phyloP scores from a whole-genome alignment of 2,329 filamentous ascomycete species.

The Aspergillus sp. region DNA sequence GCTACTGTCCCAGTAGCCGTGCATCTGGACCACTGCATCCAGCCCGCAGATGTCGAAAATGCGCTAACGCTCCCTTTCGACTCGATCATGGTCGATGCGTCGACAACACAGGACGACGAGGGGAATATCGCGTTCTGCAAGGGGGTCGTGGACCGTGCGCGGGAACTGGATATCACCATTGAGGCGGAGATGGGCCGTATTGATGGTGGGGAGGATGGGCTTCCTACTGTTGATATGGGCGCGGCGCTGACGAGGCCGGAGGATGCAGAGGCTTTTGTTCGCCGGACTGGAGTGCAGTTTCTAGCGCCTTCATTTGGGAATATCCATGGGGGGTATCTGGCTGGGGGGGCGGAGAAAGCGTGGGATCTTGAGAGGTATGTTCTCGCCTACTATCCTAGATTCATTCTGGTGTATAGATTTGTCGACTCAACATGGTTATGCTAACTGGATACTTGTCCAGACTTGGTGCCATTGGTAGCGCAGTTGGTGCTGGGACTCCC shows the following conservation, averaged over 20 bases:
- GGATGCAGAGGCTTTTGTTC: slow-evolving; percentile 68
- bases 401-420: no score
- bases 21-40: slow-evolving; percentile 67
- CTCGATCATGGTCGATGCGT: slow-evolving; percentile 75
- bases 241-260: slow-evolving; percentile 67
- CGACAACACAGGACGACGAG: slow-evolving; percentile 63
- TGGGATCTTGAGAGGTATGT: slow-evolving; percentile 21
- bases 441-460: background rate
- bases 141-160: slow-evolving; percentile 49
- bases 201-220: slow-evolving; percentile 72
- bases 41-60: slow-evolving; percentile 55
- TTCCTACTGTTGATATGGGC: slow-evolving; percentile 65
- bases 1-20: slow-evolving; percentile 62
- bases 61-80: slow-evolving; percentile 65
- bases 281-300: slow-evolving; percentile 68
- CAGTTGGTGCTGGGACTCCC: slow-evolving; percentile 14
- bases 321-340: slow-evolving; percentile 31
- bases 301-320: slow-evolving; percentile 60
- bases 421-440: background rate
- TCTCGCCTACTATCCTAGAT: no score
- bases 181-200: slow-evolving; percentile 72
- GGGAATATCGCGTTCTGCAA: slow-evolving; percentile 68
- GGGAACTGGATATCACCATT: slow-evolving; percentile 55
- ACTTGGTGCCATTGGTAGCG: slow-evolving; percentile 16
- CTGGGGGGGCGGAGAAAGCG: slow-evolving; percentile 17